A percentile compares a stretch with the other conserved stretches of the same genome.
Evolutionary conservation across 306 rosid species (phyloP).

Genomic region (Malus fusca): DNA sequence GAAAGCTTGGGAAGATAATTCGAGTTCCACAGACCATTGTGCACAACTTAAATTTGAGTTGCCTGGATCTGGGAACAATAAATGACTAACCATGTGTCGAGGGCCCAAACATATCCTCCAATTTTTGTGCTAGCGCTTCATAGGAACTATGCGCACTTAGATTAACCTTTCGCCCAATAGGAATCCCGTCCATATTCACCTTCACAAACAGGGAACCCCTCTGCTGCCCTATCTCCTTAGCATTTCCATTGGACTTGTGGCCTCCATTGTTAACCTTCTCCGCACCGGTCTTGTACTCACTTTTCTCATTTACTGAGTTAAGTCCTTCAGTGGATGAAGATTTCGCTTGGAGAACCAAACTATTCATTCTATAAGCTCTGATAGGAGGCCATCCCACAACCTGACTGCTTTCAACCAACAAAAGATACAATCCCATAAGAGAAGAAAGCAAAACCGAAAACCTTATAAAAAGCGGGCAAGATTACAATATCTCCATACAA

Average conservation of each 20-base stretch:
- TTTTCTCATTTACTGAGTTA: slow-evolving; percentile 35
- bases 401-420: slow-evolving; percentile 51
- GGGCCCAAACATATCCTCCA: slow-evolving; percentile 86
- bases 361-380: slow-evolving; percentile 67
- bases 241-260: background rate
- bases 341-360: slow-evolving; percentile 56
- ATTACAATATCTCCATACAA: background rate
- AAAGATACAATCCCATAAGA: slow-evolving; percentile 16
- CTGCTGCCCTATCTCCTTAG: slow-evolving; percentile 37
- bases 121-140: slow-evolving; percentile 51
- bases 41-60: background rate
- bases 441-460: slow-evolving; percentile 1
- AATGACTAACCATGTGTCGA: slow-evolving; percentile 43
- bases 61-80: background rate
- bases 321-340: slow-evolving; percentile 45
- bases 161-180: slow-evolving; percentile 88
- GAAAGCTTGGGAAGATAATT: background rate
- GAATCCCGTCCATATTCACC: slow-evolving; percentile 88
- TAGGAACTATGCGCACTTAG: slow-evolving; percentile 69
- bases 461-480: too few species aligned
- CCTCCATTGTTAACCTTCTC: slow-evolving; percentile 28
- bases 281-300: slow-evolving; percentile 22
- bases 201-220: slow-evolving; percentile 62
- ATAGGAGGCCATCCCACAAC: slow-evolving; percentile 99
- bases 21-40: background rate